These are phyloP conservation scores for Candida krabiensis DNA, from an alignment of 805 yeast species.

Conservation along the genomic window DNA sequence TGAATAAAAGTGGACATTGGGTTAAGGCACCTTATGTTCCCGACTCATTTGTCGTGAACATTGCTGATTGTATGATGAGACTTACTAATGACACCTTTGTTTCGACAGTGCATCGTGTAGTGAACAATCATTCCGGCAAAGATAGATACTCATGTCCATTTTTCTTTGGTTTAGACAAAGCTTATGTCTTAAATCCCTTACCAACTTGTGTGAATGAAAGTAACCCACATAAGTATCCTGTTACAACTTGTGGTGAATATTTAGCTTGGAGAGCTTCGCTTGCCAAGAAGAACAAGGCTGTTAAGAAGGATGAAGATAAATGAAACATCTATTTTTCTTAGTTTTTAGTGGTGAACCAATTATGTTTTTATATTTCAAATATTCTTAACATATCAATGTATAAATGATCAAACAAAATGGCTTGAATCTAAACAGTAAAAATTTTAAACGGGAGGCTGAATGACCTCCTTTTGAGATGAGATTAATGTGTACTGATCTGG, in stretches of 20 bases:
- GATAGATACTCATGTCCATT: slow-evolving; percentile 14
- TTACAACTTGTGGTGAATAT: slow-evolving; percentile 9
- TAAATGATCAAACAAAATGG: slow-evolving; percentile 1
- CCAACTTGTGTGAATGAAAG: slow-evolving; percentile 6
- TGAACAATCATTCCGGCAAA: slow-evolving; percentile 7
- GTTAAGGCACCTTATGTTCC: slow-evolving; percentile 11
- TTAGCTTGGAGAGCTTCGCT: not conserved
- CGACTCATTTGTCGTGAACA: slow-evolving; percentile 9
- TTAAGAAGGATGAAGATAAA: not conserved
- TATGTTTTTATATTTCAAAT: no score
- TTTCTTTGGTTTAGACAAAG: slow-evolving; percentile 10
- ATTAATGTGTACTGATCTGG: slow-evolving; percentile 7
- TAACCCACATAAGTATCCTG: slow-evolving; percentile 10
- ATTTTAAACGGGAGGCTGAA: slow-evolving; percentile 4
- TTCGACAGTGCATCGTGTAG: slow-evolving; percentile 14
- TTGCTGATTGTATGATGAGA: slow-evolving; percentile 12
- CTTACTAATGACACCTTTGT: slow-evolving; percentile 10
- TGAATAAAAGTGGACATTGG: slow-evolving; percentile 14
- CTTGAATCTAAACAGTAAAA: no score
- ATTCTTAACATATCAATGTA: no score
- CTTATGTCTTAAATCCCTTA: slow-evolving; percentile 6
- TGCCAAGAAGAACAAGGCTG: not conserved
- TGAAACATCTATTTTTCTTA: no score
- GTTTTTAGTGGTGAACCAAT: not conserved
- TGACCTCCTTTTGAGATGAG: slow-evolving; percentile 5